Evolutionary conservation across 345 rosid genomes (phyloP).

Genomic region (Hirschfeldia incana): DNA sequence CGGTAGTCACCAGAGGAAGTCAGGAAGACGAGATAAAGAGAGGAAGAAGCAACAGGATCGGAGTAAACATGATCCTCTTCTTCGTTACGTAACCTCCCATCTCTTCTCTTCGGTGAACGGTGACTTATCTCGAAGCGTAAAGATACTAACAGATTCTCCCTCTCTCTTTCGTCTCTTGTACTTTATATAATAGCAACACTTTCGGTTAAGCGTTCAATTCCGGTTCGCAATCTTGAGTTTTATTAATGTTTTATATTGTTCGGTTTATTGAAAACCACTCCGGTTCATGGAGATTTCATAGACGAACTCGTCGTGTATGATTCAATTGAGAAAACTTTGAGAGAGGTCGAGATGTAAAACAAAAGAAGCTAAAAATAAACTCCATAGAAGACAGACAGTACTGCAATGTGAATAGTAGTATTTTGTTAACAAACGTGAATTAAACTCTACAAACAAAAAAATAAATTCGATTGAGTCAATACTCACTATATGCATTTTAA

Average conservation of each 20-base stretch:
- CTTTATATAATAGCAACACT: background rate
- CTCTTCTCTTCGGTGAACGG: background rate
- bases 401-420: no score
- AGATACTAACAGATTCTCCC: background rate
- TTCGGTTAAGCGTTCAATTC: background rate
- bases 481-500: no score
- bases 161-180: constrained; percentile 1
- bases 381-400: no score
- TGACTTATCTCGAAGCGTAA: constrained; percentile 4
- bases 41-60: constrained; percentile 29
- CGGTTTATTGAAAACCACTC: constrained; percentile 32
- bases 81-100: constrained; percentile 28
- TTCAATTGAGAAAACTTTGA: background rate
- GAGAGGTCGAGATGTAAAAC: no score
- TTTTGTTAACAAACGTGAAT: no score
- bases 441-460: no score
- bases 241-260: no score
- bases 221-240: background rate
- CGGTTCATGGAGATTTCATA: background rate
- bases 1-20: constrained; percentile 30
- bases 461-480: no score
- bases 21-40: constrained; percentile 31
- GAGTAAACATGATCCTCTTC: constrained; percentile 11
- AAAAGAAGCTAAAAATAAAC: no score
- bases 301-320: background rate